Evolutionary conservation across 1,139 yeast genomes (phyloP).

Genomic region (Pichia norvegensis): DNA sequence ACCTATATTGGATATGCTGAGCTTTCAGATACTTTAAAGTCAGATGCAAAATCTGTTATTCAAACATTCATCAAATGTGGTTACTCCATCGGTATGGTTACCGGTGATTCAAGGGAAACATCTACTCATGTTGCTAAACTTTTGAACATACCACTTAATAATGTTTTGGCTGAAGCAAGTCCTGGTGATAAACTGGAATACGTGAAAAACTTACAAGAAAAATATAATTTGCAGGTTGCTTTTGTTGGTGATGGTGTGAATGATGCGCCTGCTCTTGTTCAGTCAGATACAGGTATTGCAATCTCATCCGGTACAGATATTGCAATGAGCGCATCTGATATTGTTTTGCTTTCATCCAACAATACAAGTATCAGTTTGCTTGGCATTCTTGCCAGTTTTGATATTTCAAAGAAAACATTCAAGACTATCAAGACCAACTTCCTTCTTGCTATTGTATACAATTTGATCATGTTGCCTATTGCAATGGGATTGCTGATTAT

Average conservation of each 20-base stretch:
- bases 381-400: conserved; percentile 68
- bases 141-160: conserved; percentile 56
- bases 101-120: conserved; percentile 70
- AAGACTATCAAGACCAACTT: conserved; percentile 71
- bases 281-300: conserved; percentile 85
- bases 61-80: conserved; percentile 47
- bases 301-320: conserved; percentile 90
- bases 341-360: conserved; percentile 49
- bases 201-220: conserved; percentile 47
- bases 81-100: conserved; percentile 74
- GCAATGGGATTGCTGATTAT: conserved; percentile 84
- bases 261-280: conserved; percentile 91
- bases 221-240: conserved; percentile 40
- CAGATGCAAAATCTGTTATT: conserved; percentile 56
- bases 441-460: conserved; percentile 80
- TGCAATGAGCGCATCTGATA: conserved; percentile 92
- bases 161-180: conserved; percentile 68
- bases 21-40: conserved; percentile 61
- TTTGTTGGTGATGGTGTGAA: conserved; percentile 86
- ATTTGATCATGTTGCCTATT: conserved; percentile 81
- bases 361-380: conserved; percentile 28
- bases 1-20: conserved; percentile 57
- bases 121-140: conserved; percentile 59
- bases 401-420: conserved; percentile 65
- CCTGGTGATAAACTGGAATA: conserved; percentile 74